Conservation (phyloP, 306 rosid genomes). For the Gillenia trifoliata region DNA sequence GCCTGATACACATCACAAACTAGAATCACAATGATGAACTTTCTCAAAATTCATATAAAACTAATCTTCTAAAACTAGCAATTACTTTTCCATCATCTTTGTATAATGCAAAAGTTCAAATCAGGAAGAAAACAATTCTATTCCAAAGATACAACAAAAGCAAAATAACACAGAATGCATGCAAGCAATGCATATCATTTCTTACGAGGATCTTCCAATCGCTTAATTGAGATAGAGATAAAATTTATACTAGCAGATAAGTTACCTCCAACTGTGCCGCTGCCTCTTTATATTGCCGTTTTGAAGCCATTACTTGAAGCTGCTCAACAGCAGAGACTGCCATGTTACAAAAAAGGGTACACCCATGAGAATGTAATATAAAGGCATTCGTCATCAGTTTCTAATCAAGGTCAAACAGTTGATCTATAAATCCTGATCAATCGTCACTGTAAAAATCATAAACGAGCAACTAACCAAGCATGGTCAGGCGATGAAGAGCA, state of each 20-base stretch:
- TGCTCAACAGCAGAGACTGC: slow-evolving; percentile 99
- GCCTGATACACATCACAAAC: slow-evolving; percentile 62
- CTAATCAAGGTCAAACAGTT: neutral
- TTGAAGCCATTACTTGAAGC: slow-evolving; percentile 98
- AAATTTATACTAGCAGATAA: neutral
- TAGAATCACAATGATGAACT: slow-evolving; percentile 13
- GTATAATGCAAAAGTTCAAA: neutral
- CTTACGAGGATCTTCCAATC: neutral
- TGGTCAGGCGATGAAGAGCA: slow-evolving; percentile 96
- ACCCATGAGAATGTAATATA: neutral
- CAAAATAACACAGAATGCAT: neutral
- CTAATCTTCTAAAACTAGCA: neutral
- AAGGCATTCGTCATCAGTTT: neutral
- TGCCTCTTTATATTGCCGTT: slow-evolving; percentile 91
- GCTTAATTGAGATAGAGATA: neutral
- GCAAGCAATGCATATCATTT: neutral
- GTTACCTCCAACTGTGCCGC: slow-evolving; percentile 97
- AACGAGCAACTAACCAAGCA: slow-evolving; percentile 61
- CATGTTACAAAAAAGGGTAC: slow-evolving; percentile 21
- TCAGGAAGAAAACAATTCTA: neutral
- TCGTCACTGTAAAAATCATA: neutral
- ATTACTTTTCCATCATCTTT: neutral
- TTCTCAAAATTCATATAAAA: neutral
- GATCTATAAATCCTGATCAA: neutral
- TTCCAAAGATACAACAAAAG: neutral